Evolutionary conservation across 495 filamentous ascomycete genomes (phyloP).

Genomic region (Bacidia rubella): DNA sequence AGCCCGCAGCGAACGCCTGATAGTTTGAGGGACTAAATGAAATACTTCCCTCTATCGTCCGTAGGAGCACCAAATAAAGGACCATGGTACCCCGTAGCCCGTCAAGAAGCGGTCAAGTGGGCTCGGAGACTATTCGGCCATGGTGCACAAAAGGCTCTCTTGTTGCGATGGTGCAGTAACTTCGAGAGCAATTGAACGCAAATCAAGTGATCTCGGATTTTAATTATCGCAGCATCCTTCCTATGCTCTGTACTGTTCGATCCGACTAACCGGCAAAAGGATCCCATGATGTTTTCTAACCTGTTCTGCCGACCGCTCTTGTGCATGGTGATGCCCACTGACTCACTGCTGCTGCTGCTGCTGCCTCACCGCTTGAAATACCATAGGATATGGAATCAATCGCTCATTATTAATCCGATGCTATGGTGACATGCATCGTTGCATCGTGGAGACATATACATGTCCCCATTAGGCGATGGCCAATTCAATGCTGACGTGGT

Average conservation of each 20-base stretch:
- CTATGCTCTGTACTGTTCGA: neutral
- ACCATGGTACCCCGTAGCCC: neutral
- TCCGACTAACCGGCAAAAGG: neutral
- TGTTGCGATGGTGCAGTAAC: neutral
- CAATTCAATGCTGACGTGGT: neutral
- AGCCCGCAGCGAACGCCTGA: neutral
- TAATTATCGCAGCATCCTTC: neutral
- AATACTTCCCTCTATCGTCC: neutral
- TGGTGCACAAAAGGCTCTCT: neutral
- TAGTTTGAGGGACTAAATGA: neutral
- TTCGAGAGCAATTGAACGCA: neutral
- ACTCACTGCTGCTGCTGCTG: neutral
- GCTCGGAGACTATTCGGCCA: conserved; percentile 4
- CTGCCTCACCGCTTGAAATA: neutral
- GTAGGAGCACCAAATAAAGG: no score
- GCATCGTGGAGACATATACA: neutral
- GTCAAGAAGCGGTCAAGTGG: conserved; percentile 5
- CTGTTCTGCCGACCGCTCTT: neutral
- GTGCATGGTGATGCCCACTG: neutral
- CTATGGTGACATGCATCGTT: neutral
- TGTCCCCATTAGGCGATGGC: neutral
- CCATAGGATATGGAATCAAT: neutral
- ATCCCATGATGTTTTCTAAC: neutral
- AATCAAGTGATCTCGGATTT: neutral
- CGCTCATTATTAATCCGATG: neutral